Conservation (phyloP, 257 asterid genomes). For the Penstemon eatonii region DNA sequence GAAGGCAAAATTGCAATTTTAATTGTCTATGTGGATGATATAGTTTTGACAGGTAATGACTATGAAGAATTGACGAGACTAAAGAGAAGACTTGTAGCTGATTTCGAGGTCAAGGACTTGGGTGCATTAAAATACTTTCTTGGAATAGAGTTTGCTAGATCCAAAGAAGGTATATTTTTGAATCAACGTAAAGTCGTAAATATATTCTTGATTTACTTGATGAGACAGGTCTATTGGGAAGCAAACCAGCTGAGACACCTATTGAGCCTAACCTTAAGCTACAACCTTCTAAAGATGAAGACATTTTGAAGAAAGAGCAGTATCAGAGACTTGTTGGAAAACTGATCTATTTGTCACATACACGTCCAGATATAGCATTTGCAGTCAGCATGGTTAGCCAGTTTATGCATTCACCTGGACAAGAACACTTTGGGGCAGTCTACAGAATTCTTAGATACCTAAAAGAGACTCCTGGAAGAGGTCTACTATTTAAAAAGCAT, state of each 20-base stretch:
- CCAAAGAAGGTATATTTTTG: too few relatives aligned
- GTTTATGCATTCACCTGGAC: neutral
- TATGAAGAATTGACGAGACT: too few relatives aligned
- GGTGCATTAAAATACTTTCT: too few relatives aligned
- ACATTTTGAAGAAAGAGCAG: neutral
- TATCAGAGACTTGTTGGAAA: neutral
- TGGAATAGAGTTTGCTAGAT: too few relatives aligned
- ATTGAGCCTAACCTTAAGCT: neutral
- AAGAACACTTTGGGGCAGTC: neutral
- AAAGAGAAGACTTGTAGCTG: too few relatives aligned
- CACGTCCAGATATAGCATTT: neutral
- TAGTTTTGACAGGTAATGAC: too few relatives aligned
- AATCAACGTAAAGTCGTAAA: neutral
- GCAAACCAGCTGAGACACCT: neutral
- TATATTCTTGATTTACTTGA: slow-evolving; percentile 2
- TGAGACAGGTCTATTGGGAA: neutral
- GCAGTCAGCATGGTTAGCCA: slow-evolving; percentile 3
- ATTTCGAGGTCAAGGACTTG: too few relatives aligned
- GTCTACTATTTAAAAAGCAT: neutral
- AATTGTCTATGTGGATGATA: too few relatives aligned
- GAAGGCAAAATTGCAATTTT: too few relatives aligned
- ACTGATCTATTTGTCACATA: neutral
- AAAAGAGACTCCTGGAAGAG: neutral
- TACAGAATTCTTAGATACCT: neutral
- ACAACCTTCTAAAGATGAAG: neutral